These are phyloP conservation scores for Verticillium longisporum DNA, from an alignment of 2,329 filamentous ascomycete species.

Conservation along the genomic window DNA sequence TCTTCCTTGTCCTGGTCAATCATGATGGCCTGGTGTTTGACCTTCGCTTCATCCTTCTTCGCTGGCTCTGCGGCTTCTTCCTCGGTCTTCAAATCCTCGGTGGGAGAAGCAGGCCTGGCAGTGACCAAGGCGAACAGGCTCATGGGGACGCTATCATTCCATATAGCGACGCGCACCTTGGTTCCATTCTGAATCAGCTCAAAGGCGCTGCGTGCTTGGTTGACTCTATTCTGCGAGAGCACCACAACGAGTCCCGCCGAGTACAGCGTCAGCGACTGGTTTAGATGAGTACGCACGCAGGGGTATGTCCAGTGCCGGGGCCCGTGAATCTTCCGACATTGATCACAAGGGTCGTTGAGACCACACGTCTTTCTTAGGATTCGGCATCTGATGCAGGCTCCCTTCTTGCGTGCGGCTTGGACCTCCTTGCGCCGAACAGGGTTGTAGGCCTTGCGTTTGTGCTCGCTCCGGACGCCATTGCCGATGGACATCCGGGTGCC, in stretches of 20 bases:
- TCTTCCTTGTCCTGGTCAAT: slow-evolving; percentile 57
- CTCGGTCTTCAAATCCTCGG: slow-evolving; percentile 9
- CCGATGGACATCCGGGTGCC: slow-evolving; percentile 41
- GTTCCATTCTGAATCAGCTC: slow-evolving; percentile 41
- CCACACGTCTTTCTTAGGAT: slow-evolving; percentile 62
- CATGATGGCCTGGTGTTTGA: slow-evolving; percentile 36
- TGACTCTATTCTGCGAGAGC: slow-evolving; percentile 52
- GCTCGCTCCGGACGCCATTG: slow-evolving; percentile 11
- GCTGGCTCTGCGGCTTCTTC: slow-evolving; percentile 2
- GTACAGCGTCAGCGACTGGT: slow-evolving; percentile 56
- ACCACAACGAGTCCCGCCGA: slow-evolving; percentile 58
- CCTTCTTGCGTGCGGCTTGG: slow-evolving; percentile 57
- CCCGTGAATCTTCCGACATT: slow-evolving; percentile 56
- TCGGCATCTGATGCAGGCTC: slow-evolving; percentile 59
- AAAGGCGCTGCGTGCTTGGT: slow-evolving; percentile 43
- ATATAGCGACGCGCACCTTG: slow-evolving; percentile 9
- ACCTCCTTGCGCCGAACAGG: slow-evolving; percentile 55
- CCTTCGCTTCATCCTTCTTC: slow-evolving; percentile 7
- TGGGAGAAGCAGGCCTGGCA: slow-evolving; percentile 9
- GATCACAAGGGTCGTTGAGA: slow-evolving; percentile 55
- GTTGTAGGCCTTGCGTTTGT: slow-evolving; percentile 22
- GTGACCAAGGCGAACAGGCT: slow-evolving; percentile 11
- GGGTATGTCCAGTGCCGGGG: slow-evolving; percentile 60
- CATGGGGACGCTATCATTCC: slow-evolving; percentile 10
- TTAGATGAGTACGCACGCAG: slow-evolving; percentile 55